A percentile compares a stretch with the other conserved stretches of the same genome.
These are phyloP conservation scores for Diplogelasinospora grovesii DNA, from an alignment of 495 filamentous ascomycete species.

Conservation along the genomic window DNA sequence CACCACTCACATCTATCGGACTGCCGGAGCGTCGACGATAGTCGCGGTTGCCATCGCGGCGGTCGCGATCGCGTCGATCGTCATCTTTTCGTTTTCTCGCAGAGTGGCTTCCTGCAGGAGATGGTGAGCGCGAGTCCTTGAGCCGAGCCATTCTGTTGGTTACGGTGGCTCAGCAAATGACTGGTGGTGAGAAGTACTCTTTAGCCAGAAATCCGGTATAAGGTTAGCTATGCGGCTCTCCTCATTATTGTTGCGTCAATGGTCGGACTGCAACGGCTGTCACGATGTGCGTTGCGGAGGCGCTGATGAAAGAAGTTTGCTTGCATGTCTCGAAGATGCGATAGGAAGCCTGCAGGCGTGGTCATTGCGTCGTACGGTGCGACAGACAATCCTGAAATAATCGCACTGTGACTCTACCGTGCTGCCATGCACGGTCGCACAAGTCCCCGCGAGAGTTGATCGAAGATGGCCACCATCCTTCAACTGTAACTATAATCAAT, in stretches of 20 bases:
- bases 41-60: constrained; percentile 48
- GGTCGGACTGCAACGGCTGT: too few species aligned
- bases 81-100: constrained; percentile 71
- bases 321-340: background rate
- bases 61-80: constrained; percentile 66
- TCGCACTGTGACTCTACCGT: too few species aligned
- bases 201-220: constrained; percentile 21
- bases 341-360: background rate
- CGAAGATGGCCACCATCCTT: too few species aligned
- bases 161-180: constrained; percentile 42
- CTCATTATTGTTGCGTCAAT: constrained; percentile 8
- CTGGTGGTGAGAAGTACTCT: constrained; percentile 60
- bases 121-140: constrained; percentile 92
- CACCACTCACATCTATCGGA: constrained; percentile 54
- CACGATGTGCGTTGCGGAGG: too few species aligned
- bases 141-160: constrained; percentile 74
- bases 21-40: constrained; percentile 66
- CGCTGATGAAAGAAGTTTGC: constrained; percentile 1
- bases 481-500: too few species aligned
- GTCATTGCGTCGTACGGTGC: too few species aligned
- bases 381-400: too few species aligned
- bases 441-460: too few species aligned
- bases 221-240: constrained; percentile 11
- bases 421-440: too few species aligned
- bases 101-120: constrained; percentile 86